phyloP scores from a whole-genome alignment of 768 basidiomycete species.

The Peribolospora kevripleyi region DNA sequence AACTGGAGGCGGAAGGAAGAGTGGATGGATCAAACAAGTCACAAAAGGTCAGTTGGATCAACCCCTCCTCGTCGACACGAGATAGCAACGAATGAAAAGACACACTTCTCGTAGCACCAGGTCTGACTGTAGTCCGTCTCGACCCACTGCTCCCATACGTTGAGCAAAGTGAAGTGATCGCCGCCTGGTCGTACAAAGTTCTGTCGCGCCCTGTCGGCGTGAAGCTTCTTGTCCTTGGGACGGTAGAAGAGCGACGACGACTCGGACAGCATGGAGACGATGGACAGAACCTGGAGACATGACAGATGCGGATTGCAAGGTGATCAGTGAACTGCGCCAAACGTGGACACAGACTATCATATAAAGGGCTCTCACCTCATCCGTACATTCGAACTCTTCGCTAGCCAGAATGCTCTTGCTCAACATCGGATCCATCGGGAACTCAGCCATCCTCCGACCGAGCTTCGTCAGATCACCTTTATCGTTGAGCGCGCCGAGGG shows the following conservation, averaged over 20 bases:
- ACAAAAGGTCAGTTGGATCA: neutral
- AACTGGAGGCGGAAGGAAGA: conserved; percentile 1
- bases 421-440: conserved; percentile 76
- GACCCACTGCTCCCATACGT: conserved; percentile 98
- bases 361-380: conserved; percentile 43
- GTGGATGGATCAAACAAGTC: neutral
- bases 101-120: conserved; percentile 60
- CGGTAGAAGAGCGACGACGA: conserved; percentile 85
- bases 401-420: conserved; percentile 90
- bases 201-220: conserved; percentile 91
- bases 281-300: conserved; percentile 52
- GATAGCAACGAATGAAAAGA: neutral
- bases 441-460: conserved; percentile 92
- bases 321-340: neutral
- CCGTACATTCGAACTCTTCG: conserved; percentile 78
- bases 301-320: neutral
- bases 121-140: conserved; percentile 93
- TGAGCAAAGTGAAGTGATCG: conserved; percentile 90
- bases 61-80: too few species aligned
- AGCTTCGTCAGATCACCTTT: conserved; percentile 91
- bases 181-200: conserved; percentile 90
- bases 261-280: conserved; percentile 91
- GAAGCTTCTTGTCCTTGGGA: conserved; percentile 78
- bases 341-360: neutral
- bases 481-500: conserved; percentile 85